Evolutionary conservation across 495 filamentous ascomycete genomes (phyloP).

Genomic region (Trichoderma orchidacearum): DNA sequence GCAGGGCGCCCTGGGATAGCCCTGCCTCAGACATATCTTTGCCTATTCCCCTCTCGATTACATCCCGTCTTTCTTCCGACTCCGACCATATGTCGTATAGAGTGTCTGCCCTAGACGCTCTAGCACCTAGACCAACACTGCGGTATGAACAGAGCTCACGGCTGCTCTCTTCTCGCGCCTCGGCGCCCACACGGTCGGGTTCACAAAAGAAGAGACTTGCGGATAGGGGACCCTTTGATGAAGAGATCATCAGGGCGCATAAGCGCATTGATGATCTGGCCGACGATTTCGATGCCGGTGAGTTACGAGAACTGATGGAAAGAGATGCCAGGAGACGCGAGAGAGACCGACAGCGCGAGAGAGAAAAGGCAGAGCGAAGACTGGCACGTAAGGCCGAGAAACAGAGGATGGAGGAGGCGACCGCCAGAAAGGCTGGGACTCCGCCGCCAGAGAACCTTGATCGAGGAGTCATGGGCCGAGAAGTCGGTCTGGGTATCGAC

Average conservation of each 20-base stretch:
- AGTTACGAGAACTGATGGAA: constrained; percentile 72
- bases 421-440: constrained; percentile 24
- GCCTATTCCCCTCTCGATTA: constrained; percentile 54
- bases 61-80: constrained; percentile 56
- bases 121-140: constrained; percentile 69
- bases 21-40: constrained; percentile 61
- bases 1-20: constrained; percentile 33
- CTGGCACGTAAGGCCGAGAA: constrained; percentile 58
- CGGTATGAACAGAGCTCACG: constrained; percentile 55
- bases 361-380: constrained; percentile 53
- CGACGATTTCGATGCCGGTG: constrained; percentile 66
- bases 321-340: constrained; percentile 67
- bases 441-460: constrained; percentile 39
- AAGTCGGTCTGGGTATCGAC: constrained; percentile 29
- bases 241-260: constrained; percentile 51
- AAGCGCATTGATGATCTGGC: constrained; percentile 69
- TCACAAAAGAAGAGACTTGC: constrained; percentile 28
- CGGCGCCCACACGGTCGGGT: constrained; percentile 16
- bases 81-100: constrained; percentile 62
- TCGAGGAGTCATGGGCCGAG: constrained; percentile 39
- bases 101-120: constrained; percentile 56
- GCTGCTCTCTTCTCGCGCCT: constrained; percentile 12
- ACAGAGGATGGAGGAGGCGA: constrained; percentile 34
- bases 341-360: constrained; percentile 55
- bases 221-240: constrained; percentile 37